Evolutionary conservation across 208 protist genomes (phyloP).

Genomic region (Sergeia podlipaevii): DNA sequence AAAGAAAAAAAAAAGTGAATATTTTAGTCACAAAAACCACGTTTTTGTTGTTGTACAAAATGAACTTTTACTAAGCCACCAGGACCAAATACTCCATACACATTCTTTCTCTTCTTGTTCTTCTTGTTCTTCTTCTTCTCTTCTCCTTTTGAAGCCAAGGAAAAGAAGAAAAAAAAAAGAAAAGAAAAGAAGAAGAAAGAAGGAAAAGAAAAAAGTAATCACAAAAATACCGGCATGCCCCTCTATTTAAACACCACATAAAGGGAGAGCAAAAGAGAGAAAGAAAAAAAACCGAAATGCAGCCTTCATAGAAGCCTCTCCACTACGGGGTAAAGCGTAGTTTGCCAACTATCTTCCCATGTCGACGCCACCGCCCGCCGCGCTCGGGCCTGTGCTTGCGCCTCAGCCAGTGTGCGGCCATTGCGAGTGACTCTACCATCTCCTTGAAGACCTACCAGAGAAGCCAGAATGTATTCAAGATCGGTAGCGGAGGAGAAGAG

Average conservation of each 20-base stretch:
- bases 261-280: constrained; percentile 1
- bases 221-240: background rate
- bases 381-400: constrained; percentile 20
- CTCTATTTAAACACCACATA: background rate
- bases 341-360: constrained; percentile 69
- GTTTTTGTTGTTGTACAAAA: too few relatives aligned
- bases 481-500: constrained; percentile 47
- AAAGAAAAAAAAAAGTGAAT: background rate
- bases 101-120: too few relatives aligned
- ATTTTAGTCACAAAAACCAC: too few relatives aligned
- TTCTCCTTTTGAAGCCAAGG: background rate
- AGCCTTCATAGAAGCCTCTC: background rate
- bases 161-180: background rate
- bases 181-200: background rate
- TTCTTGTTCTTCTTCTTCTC: too few relatives aligned
- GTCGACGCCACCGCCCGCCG: constrained; percentile 23
- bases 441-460: constrained; percentile 28
- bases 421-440: background rate
- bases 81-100: too few relatives aligned
- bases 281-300: background rate
- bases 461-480: constrained; percentile 46
- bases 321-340: constrained; percentile 36
- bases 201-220: background rate
- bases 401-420: constrained; percentile 7
- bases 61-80: too few relatives aligned